Conservation (phyloP, 352 stramenopile species). For the Pythium phragmiticola region DNA sequence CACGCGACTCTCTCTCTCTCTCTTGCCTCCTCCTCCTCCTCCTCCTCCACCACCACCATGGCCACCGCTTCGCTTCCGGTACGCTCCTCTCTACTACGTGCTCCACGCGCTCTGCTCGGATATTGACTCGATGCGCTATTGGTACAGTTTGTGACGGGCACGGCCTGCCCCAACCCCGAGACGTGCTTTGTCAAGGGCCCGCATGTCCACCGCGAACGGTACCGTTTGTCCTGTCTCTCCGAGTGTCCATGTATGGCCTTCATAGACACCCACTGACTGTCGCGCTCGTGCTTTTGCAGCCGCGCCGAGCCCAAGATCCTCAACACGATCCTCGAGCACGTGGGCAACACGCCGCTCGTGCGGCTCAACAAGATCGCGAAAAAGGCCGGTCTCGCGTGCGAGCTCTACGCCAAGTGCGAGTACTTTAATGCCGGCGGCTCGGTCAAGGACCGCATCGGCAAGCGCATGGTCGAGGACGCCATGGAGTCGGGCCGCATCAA, state of each 20-base stretch:
- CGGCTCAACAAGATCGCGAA: slow-evolving; percentile 84
- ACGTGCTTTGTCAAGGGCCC: slow-evolving; percentile 68
- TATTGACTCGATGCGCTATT: neutral
- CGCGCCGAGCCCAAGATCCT: slow-evolving; percentile 81
- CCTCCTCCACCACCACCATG: slow-evolving; percentile 21
- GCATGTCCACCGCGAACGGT: slow-evolving; percentile 63
- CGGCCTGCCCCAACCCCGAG: slow-evolving; percentile 44
- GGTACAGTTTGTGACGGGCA: slow-evolving; percentile 27
- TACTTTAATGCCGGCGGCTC: slow-evolving; percentile 93
- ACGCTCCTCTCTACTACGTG: neutral
- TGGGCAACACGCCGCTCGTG: slow-evolving; percentile 94
- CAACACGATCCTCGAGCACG: slow-evolving; percentile 91
- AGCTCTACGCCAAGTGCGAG: slow-evolving; percentile 94
- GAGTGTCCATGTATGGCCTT: neutral
- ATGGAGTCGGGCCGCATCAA: slow-evolving; percentile 87
- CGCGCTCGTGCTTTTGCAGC: slow-evolving; percentile 27
- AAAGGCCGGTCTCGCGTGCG: slow-evolving; percentile 78
- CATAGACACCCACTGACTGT: neutral
- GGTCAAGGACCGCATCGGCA: slow-evolving; percentile 88
- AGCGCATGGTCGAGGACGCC: slow-evolving; percentile 88
- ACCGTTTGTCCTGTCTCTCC: neutral
- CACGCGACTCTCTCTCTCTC: neutral
- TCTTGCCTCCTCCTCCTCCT: neutral
- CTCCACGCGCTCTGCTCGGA: neutral
- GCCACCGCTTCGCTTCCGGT: slow-evolving; percentile 33